phyloP scores from a whole-genome alignment of 164 flowering plant species.

The Vitis riparia region DNA sequence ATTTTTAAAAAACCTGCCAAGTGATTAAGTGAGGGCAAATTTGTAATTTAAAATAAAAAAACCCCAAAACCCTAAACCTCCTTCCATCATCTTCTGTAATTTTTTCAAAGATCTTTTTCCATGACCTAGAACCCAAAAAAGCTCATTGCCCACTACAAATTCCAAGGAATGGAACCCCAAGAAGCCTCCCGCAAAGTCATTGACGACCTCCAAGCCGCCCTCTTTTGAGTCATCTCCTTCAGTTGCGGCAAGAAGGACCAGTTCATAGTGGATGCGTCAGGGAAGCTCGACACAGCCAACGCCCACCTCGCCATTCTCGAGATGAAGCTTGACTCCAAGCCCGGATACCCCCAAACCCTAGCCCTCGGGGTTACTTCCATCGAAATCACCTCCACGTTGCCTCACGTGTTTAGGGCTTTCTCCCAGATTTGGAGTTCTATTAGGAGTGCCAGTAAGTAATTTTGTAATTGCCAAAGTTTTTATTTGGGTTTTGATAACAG shows the following conservation, averaged over 20 bases:
- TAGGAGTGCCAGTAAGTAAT: conserved; percentile 12
- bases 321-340: conserved; percentile 72
- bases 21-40: no score
- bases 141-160: no score
- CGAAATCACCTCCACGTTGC: conserved; percentile 41
- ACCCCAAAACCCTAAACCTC: no score
- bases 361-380: conserved; percentile 70
- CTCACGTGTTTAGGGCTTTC: conserved; percentile 40
- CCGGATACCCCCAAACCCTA: conserved; percentile 49
- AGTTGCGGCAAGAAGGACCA: conserved; percentile 36
- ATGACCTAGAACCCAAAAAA: no score
- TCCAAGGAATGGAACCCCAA: no score
- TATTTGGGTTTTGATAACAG: no score
- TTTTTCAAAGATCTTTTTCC: no score
- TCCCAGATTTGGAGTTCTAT: conserved; percentile 51
- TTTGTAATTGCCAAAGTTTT: neutral
- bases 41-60: no score
- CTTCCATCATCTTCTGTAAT: no score
- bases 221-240: conserved; percentile 38
- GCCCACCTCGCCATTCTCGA: conserved; percentile 60
- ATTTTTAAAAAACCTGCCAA: no score
- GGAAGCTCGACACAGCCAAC: conserved; percentile 53
- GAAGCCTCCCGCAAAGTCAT: conserved; percentile 52
- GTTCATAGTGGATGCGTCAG: conserved; percentile 33
- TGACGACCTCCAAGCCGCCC: conserved; percentile 62